phyloP scores from a whole-genome alignment of 257 asterid genomes.

The Solanum pinnatisectum region DNA sequence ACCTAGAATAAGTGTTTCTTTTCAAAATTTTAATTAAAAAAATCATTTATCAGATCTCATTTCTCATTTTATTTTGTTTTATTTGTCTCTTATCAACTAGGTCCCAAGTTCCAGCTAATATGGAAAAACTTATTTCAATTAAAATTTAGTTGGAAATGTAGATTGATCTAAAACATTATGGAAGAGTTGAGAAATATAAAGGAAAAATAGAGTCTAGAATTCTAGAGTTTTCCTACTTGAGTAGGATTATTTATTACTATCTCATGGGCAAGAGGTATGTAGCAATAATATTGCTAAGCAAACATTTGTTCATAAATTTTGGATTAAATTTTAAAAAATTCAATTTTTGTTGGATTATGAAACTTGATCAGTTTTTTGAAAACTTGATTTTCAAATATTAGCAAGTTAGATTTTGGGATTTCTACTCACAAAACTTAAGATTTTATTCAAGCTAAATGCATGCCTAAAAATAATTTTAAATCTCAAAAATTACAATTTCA shows the following conservation, averaged over 20 bases:
- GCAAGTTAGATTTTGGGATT: not conserved
- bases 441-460: not conserved
- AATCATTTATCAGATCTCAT: not conserved
- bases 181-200: not conserved
- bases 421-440: not conserved
- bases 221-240: not conserved
- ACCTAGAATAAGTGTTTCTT: not conserved
- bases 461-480: no score
- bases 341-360: not conserved
- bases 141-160: not conserved
- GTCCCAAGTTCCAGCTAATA: not conserved
- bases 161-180: not conserved
- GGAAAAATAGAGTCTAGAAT: not conserved
- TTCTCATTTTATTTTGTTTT: not conserved
- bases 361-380: not conserved
- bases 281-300: not conserved
- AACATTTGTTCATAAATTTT: not conserved
- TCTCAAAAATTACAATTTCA: not conserved
- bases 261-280: not conserved
- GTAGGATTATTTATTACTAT: not conserved
- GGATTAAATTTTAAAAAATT: not conserved
- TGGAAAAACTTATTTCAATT: not conserved
- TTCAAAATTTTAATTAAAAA: not conserved
- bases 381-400: not conserved
- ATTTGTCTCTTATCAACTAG: not conserved